Percentiles rank a stretch among this genome's conserved stretches.
Conservation (phyloP, 2,329 filamentous ascomycete genomes). For the Claviceps spartinae region DNA sequence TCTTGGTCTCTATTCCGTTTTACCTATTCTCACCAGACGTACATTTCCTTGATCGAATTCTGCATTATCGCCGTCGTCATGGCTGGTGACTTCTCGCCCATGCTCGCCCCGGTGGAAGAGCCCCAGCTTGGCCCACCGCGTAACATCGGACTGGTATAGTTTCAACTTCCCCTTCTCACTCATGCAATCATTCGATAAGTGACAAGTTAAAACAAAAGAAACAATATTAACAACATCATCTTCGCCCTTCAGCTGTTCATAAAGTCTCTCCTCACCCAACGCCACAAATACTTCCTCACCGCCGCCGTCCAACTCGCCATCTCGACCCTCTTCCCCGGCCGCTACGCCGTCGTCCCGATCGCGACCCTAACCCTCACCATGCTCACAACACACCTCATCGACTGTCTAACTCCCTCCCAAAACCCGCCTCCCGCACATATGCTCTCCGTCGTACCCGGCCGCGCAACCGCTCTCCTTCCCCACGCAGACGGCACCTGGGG, state of each 20-base stretch:
- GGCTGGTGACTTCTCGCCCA: constrained; percentile 12
- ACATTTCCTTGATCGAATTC: neutral
- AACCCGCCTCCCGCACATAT: constrained; percentile 7
- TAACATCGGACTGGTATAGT: constrained; percentile 11
- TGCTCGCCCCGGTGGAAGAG: constrained; percentile 9
- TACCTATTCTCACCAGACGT: too few species aligned
- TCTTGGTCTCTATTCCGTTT: too few species aligned
- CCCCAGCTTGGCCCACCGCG: constrained; percentile 6
- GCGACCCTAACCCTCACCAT: constrained; percentile 17
- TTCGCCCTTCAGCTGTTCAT: neutral
- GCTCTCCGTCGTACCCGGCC: constrained; percentile 18
- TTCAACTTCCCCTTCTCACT: neutral
- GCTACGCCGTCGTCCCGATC: constrained; percentile 22
- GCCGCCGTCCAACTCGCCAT: constrained; percentile 22
- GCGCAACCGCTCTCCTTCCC: constrained; percentile 21
- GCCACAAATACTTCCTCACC: constrained; percentile 19
- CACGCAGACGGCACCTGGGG: constrained; percentile 13
- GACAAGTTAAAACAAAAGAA: too few species aligned
- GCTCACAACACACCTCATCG: constrained; percentile 16
- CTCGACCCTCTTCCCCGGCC: constrained; percentile 19
- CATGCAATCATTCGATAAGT: neutral
- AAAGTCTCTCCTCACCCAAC: constrained; percentile 22
- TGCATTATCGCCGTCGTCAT: neutral
- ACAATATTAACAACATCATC: neutral
- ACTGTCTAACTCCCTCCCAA: constrained; percentile 8